phyloP scores from a whole-genome alignment of 1,284 basidiomycete genomes.

The Golubevia sp. region DNA sequence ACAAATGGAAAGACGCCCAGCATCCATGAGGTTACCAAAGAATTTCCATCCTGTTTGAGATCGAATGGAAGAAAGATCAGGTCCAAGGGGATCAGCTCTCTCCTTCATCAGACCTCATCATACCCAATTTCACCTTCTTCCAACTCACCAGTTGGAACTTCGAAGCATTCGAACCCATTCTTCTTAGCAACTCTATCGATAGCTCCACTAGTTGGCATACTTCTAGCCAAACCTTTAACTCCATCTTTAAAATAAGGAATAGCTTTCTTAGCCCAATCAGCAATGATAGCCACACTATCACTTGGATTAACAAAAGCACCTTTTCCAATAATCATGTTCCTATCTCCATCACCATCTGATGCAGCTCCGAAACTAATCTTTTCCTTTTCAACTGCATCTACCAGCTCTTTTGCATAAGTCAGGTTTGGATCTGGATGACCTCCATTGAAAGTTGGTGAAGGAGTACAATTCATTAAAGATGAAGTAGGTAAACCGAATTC shows the following conservation, averaged over 20 bases:
- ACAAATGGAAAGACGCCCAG: constrained; percentile 93
- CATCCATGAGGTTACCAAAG: constrained; percentile 99
- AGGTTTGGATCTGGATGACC: constrained; percentile 98
- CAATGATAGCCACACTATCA: constrained; percentile 97
- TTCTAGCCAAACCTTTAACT: constrained; percentile 90
- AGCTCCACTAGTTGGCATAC: constrained; percentile 96
- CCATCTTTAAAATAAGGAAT: constrained; percentile 95
- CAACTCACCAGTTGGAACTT: constrained; percentile 79
- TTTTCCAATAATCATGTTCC: constrained; percentile 99
- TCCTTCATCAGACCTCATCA: background rate
- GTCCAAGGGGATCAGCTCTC: background rate
- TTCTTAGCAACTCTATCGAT: constrained; percentile 95
- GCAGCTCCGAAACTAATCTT: constrained; percentile 93
- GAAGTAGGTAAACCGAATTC: constrained; percentile 78
- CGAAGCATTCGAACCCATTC: constrained; percentile 90
- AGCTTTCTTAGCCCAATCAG: constrained; percentile 86
- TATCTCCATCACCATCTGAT: constrained; percentile 94
- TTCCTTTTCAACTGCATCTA: constrained; percentile 85
- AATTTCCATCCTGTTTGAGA: constrained; percentile 86
- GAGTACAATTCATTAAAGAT: constrained; percentile 87
- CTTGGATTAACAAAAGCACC: constrained; percentile 96
- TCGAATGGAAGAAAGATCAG: background rate
- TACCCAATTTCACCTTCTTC: background rate
- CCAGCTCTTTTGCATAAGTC: constrained; percentile 93
- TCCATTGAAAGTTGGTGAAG: constrained; percentile 92